phyloP scores from a whole-genome alignment of 2,329 filamentous ascomycete species.

The Ophiostoma ips region DNA sequence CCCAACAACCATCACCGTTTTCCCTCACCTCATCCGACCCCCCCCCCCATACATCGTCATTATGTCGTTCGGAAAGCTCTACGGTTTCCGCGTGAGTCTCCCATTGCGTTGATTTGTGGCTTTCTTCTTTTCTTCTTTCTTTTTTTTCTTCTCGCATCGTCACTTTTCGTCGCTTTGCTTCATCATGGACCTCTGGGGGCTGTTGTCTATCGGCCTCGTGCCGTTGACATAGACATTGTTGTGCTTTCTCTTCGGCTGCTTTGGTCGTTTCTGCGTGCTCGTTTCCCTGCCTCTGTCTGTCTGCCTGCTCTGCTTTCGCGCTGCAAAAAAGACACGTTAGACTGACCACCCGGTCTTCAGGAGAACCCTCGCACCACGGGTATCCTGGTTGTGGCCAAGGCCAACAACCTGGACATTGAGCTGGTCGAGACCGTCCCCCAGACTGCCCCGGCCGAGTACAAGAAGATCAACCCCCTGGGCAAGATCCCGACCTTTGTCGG shows the following conservation, averaged over 20 bases:
- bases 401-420: conserved; percentile 88
- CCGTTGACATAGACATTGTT: too few relatives aligned
- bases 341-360: conserved; percentile 32
- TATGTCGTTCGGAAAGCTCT: conserved; percentile 97
- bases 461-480: conserved; percentile 72
- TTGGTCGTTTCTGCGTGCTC: conserved; percentile 7
- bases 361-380: conserved; percentile 79
- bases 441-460: conserved; percentile 61
- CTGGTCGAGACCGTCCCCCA: conserved; percentile 56
- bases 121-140: conserved; percentile 2
- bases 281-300: neutral
- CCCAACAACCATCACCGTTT: conserved; percentile 7
- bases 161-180: neutral
- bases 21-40: conserved; percentile 15
- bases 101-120: conserved; percentile 4
- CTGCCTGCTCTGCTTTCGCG: neutral
- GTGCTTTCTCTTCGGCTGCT: neutral
- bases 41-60: conserved; percentile 30
- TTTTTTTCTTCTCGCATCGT: neutral
- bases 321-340: conserved; percentile 5
- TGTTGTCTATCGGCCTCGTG: too few relatives aligned
- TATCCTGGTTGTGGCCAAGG: conserved; percentile 90
- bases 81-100: conserved; percentile 59
- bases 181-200: neutral
- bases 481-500: conserved; percentile 91